Evolutionary conservation across 1,284 basidiomycete genomes (phyloP), one percentile per base, ranked within the genome.

Genomic region (Malassezia globosa): DNA sequence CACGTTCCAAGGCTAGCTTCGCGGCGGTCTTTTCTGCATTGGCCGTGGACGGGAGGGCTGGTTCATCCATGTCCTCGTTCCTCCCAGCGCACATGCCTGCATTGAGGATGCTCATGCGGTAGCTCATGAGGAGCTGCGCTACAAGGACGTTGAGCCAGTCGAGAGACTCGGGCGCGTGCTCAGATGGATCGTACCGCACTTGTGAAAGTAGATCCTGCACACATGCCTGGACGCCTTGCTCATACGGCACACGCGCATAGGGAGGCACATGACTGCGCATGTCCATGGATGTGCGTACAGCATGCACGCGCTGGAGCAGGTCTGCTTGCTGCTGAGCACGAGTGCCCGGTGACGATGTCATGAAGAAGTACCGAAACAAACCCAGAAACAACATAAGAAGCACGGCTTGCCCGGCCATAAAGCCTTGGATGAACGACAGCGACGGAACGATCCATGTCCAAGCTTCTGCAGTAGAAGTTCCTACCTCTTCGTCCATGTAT

Each of bases 121-220:
- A 75, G 7, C 64, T 68, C 11, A 60, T 57, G 23, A 72, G 64
- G 29, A 76, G 75, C 63, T 79, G 77, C 4, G 77, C 77, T 23
- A 77, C 64, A 16, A 80, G 69, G 29, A 79, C 76, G 59, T 79
- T 79, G 37, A 79, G 63, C 78, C 78, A 79, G 55, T 77, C 77
- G 23, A 75, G 66, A 14, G 74, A 74, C 56, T 80, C 78, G 10
- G 76, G 67, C 3, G 75, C 62, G 56, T 79, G 77, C 11, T 73
- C 73, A 2, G 75, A 68, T 58, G 78, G 72, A 51, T 79, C 78
- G 59, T 79, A 79, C 4, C 61, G 66, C 4, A 76, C 72, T 42
- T 75, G 75, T n/a, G 66, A 59, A 19, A 79, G 71, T 7, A 79
- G 61, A 2, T 71, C 51, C 1, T 73, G 57, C 0, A 75, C 57